Conservation (phyloP, 2,329 filamentous ascomycete species). For the Phialophora tarda region DNA sequence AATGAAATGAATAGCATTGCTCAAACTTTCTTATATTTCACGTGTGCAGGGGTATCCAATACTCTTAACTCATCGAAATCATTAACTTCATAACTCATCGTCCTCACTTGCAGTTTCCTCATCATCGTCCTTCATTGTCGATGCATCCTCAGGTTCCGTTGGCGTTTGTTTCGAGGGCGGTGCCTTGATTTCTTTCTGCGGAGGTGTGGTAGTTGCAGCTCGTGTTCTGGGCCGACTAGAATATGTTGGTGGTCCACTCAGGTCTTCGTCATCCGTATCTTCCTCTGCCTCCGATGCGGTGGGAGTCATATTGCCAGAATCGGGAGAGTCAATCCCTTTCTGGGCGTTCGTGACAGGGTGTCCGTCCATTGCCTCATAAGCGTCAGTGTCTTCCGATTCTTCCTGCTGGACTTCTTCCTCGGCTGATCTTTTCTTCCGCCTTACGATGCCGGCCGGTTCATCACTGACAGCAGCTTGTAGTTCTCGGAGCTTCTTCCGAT, state of each 20-base stretch:
- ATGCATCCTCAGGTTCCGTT: not conserved
- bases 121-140: conserved; percentile 38
- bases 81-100: conserved; percentile 36
- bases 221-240: conserved; percentile 12
- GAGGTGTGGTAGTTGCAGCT: conserved; percentile 14
- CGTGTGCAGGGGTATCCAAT: conserved; percentile 9
- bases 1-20: conserved; percentile 6
- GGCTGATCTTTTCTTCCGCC: conserved; percentile 32
- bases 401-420: conserved; percentile 20
- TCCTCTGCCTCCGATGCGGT: conserved; percentile 18
- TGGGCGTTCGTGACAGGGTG: conserved; percentile 19
- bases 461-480: conserved; percentile 42
- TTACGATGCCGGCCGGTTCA: conserved; percentile 36
- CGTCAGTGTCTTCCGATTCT: conserved; percentile 36
- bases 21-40: not conserved
- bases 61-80: not conserved
- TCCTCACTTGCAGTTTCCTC: conserved; percentile 39
- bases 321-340: conserved; percentile 17
- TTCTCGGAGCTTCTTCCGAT: conserved; percentile 45
- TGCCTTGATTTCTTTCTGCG: not conserved
- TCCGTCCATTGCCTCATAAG: conserved; percentile 34
- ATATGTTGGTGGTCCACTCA: conserved; percentile 13
- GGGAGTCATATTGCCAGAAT: conserved; percentile 21
- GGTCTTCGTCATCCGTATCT: conserved; percentile 30
- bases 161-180: not conserved